Percentiles rank a stretch among this genome's conserved stretches.
Evolutionary conservation across 1,284 basidiomycete genomes (phyloP).

Genomic region (Neotropicomus parvogracilis): DNA sequence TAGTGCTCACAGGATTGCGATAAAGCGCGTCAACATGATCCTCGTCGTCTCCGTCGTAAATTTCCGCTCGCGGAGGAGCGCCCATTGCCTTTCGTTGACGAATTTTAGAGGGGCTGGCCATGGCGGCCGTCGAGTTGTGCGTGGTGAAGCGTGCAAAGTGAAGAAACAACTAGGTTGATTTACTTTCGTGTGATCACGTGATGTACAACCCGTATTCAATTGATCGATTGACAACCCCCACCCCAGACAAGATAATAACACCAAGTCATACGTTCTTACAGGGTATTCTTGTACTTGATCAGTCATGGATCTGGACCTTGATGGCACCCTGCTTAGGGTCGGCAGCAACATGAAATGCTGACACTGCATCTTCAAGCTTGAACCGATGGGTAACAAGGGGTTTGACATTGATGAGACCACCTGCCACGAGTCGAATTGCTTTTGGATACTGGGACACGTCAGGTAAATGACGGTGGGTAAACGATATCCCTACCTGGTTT

Average conservation of each 20-base stretch:
- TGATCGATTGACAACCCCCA: too few species aligned
- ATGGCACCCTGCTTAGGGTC: constrained; percentile 65
- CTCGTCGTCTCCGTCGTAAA: constrained; percentile 35
- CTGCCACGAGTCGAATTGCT: constrained; percentile 73
- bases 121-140: constrained; percentile 17
- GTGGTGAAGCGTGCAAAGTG: constrained; percentile 2
- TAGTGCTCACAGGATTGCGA: constrained; percentile 27
- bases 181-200: constrained; percentile 21
- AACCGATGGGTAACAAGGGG: constrained; percentile 84
- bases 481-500: constrained; percentile 42
- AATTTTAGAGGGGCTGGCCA: constrained; percentile 34
- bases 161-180: constrained; percentile 4
- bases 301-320: constrained; percentile 61
- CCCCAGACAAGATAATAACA: too few species aligned
- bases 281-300: neutral
- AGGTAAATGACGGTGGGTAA: neutral
- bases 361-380: constrained; percentile 68
- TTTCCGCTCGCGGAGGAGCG: constrained; percentile 21
- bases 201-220: too few species aligned
- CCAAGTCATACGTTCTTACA: too few species aligned
- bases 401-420: constrained; percentile 72
- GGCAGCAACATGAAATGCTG: constrained; percentile 76
- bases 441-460: constrained; percentile 59
- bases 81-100: constrained; percentile 29
- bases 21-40: constrained; percentile 34